Evolutionary conservation across 305 asterid species (phyloP).

Genomic region (Fraxinus dipetala): DNA sequence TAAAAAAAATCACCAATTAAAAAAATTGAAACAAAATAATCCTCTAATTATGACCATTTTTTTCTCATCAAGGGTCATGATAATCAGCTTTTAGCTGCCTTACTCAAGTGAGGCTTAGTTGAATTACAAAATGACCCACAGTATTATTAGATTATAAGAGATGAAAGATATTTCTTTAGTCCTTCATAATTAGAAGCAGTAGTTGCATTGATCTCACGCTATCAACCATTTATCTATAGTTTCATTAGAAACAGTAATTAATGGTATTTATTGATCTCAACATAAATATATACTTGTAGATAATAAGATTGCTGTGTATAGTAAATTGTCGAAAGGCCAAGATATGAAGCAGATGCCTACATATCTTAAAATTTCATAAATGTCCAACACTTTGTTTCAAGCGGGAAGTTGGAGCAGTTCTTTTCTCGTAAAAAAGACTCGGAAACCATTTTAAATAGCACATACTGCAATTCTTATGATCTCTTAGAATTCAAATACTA

Average conservation of each 20-base stretch:
- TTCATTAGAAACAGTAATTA: not conserved
- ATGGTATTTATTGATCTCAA: not conserved
- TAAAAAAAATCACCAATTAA: not conserved
- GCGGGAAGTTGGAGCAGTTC: not conserved
- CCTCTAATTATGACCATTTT: not conserved
- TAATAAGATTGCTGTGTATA: not conserved
- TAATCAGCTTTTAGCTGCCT: not conserved
- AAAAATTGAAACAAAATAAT: not conserved
- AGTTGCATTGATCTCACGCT: not conserved
- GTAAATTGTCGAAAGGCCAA: not conserved
- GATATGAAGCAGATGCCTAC: constrained; percentile 5
- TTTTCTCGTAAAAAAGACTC: not conserved
- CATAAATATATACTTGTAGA: not conserved
- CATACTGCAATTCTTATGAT: not conserved
- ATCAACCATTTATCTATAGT: not conserved
- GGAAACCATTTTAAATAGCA: not conserved
- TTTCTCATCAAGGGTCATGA: not conserved
- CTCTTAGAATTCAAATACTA: not conserved
- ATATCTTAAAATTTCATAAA: constrained; percentile 8
- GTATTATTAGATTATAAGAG: not conserved
- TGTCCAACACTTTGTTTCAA: not conserved
- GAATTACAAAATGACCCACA: not conserved
- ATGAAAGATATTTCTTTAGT: not conserved
- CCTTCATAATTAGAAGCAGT: not conserved
- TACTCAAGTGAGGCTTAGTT: not conserved